Conservation (phyloP, 768 basidiomycete genomes). For the Rhodosporidiobolus sp. region DNA sequence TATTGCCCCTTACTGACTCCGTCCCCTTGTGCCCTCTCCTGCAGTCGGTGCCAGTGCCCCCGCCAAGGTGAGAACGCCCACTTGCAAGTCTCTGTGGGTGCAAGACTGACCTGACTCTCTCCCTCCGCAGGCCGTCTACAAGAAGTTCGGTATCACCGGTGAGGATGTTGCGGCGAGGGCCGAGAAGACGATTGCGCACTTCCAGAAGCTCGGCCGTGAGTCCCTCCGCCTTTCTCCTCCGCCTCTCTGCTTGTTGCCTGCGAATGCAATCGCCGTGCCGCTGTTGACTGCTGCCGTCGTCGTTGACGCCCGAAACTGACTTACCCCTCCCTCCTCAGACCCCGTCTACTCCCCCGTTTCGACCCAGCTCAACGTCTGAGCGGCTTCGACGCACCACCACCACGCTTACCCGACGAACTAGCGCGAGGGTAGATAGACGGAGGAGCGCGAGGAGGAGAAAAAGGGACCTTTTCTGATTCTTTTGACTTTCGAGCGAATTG, state of each 20-base stretch:
- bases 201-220: slow-evolving; percentile 64
- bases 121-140: slow-evolving; percentile 65
- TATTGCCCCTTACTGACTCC: no score
- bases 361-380: slow-evolving; percentile 19
- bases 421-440: neutral
- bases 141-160: slow-evolving; percentile 81
- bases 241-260: no score
- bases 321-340: neutral
- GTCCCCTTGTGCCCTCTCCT: neutral
- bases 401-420: no score
- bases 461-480: neutral
- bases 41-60: no score
- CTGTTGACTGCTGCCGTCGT: no score
- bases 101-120: neutral
- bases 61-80: slow-evolving; percentile 52
- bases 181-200: slow-evolving; percentile 82
- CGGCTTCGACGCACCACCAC: neutral
- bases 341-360: slow-evolving; percentile 34
- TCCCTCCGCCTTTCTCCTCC: neutral
- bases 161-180: slow-evolving; percentile 73
- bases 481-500: no score
- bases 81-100: slow-evolving; percentile 67
- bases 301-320: neutral
- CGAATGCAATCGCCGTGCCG: no score
- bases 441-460: neutral